Evolutionary conservation across 169 alveolate genomes (phyloP), one percentile per base, ranked within the genome.

Genomic region (Eimeria sp.): DNA sequence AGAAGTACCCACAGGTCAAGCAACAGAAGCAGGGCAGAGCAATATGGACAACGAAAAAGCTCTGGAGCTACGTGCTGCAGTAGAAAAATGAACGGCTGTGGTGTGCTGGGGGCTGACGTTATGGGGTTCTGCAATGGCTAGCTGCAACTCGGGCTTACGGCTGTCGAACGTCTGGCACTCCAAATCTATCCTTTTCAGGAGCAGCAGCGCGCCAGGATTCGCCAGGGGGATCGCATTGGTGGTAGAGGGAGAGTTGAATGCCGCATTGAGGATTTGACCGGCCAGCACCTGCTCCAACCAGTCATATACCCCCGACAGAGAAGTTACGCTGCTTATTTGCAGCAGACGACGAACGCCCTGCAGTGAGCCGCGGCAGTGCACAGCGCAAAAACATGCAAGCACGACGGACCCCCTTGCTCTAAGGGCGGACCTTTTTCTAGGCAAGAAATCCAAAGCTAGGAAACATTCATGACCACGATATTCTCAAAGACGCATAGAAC

Each of bases 231-330:
- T 72, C n/a, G 88, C 87, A 49, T 64, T 88, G n/a, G 96, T 60
- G 30, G 82, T 80, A 30, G 68, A 66, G 20, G 96, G 96, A 54
- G 80, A 74, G 23, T 72, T 40, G 77, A 43, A 93, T 27, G 96
- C 96, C 1, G 96, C 96, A 72, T 93, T 93, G 60, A 93, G 64
- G 20, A 93, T 56, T 30, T 85, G 83, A 27, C 85, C 94, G 25
- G 96, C 91, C 37, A 93, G 37, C 40, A 93, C 94, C 37, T 83
- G 87, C 94, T 93, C 94, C 68, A 93, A 85, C 96, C 96, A 93
- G 78, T 93, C 96, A 56, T 93, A 93, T n/a, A 93, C 90, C 49
- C 96, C 96, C 80, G 77, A 64, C 37, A 93, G 76, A 43, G 96
- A 83, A 33, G 78, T 46, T 40, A 93, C 94, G 3, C 82, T 87